phyloP scores from a whole-genome alignment of 1,284 basidiomycete genomes.

The Sphagnurus paluster region DNA sequence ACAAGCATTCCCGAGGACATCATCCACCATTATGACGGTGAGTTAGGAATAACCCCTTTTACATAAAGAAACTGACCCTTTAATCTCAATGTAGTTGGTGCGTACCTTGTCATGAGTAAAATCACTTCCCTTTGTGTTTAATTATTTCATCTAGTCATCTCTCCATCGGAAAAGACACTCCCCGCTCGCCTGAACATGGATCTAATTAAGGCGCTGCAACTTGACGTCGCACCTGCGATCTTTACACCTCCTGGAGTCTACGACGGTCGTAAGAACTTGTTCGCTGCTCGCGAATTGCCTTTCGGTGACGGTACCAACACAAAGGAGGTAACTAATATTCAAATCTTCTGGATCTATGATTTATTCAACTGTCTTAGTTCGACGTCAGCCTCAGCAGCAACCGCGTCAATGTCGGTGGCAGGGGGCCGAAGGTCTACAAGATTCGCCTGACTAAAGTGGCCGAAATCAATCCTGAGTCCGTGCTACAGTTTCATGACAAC shows the following conservation, averaged over 20 bases:
- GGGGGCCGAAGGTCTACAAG: conserved; percentile 60
- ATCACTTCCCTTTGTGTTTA: conserved; percentile 6
- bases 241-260: conserved; percentile 70
- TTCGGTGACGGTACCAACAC: conserved; percentile 50
- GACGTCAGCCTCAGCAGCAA: conserved; percentile 51
- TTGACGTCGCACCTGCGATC: conserved; percentile 50
- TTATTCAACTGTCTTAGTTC: conserved; percentile 44
- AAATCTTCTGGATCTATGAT: neutral
- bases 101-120: conserved; percentile 26
- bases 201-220: conserved; percentile 61
- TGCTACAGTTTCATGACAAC: conserved; percentile 3
- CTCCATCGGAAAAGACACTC: conserved; percentile 61
- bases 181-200: conserved; percentile 68
- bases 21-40: conserved; percentile 77
- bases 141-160: conserved; percentile 46
- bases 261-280: conserved; percentile 79
- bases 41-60: conserved; percentile 21
- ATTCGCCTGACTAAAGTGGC: conserved; percentile 67
- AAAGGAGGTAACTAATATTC: conserved; percentile 41
- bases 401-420: conserved; percentile 33
- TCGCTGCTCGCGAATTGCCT: conserved; percentile 54
- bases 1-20: conserved; percentile 57
- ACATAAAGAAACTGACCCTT: conserved; percentile 12
- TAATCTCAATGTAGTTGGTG: conserved; percentile 49
- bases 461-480: conserved; percentile 74